Percentiles rank a stretch among this genome's conserved stretches.
Conservation (phyloP, 2,329 filamentous ascomycete species). For the Salinomyces thailandicus region DNA sequence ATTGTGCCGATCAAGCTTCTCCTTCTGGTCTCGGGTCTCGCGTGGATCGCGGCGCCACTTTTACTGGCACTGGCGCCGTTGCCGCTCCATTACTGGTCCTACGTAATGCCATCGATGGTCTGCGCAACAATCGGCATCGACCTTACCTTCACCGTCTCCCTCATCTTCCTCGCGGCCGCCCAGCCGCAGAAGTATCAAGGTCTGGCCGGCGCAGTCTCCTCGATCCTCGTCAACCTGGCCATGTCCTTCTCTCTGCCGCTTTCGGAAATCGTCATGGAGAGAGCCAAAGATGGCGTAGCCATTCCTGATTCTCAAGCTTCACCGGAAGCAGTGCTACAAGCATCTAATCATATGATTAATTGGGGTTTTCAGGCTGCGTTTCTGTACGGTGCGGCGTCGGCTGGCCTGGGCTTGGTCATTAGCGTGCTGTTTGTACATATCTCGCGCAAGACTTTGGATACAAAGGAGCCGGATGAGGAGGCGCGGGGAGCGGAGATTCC, state of each 20-base stretch:
- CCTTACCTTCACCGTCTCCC: conserved; percentile 27
- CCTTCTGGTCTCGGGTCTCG: conserved; percentile 22
- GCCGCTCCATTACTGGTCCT: conserved; percentile 26
- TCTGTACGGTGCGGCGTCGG: conserved; percentile 23
- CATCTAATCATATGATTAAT: conserved; percentile 1
- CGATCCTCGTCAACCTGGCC: conserved; percentile 27
- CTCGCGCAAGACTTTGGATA: conserved; percentile 13
- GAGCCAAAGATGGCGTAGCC: conserved; percentile 5
- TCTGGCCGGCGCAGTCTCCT: conserved; percentile 26
- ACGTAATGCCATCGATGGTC: conserved; percentile 28
- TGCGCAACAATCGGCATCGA: conserved; percentile 28
- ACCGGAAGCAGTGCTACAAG: not conserved
- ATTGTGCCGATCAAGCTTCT: conserved; percentile 21
- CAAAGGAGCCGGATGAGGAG: conserved; percentile 14
- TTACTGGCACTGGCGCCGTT: conserved; percentile 24
- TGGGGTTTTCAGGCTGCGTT: conserved; percentile 21
- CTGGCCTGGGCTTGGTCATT: conserved; percentile 20
- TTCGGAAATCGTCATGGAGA: conserved; percentile 22
- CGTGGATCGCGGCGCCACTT: conserved; percentile 27
- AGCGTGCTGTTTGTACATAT: conserved; percentile 21
- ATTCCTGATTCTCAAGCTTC: not conserved
- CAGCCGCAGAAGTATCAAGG: conserved; percentile 26
- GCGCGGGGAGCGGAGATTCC: conserved; percentile 7
- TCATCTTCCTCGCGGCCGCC: conserved; percentile 23
- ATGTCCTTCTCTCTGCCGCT: conserved; percentile 28